A percentile compares a stretch with the other conserved stretches of the same genome.
Conservation (phyloP, 2,329 filamentous ascomycete genomes). For the Colletotrichum liriopes region DNA sequence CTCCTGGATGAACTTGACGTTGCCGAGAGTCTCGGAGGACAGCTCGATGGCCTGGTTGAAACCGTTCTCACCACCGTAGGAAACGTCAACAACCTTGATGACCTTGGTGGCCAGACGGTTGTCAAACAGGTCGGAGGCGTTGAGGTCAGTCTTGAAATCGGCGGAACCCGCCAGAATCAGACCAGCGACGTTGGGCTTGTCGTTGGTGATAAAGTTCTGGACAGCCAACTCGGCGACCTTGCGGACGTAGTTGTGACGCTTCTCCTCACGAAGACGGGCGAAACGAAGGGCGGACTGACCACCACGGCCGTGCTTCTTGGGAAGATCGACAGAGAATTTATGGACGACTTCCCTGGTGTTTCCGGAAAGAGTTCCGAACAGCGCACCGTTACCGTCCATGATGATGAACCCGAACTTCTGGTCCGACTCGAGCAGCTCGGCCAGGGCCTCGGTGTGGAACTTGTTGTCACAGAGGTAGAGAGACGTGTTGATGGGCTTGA, state of each 20-base stretch:
- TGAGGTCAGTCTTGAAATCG: constrained; percentile 99
- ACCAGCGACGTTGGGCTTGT: constrained; percentile 98
- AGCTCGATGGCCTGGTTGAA: constrained; percentile 99
- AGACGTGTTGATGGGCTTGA: constrained; percentile 99
- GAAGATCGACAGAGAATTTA: constrained; percentile 98
- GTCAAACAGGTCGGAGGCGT: constrained; percentile 98
- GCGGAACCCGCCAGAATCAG: constrained; percentile 96
- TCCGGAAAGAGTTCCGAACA: constrained; percentile 96
- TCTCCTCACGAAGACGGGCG: constrained; percentile 98
- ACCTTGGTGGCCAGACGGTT: constrained; percentile 92
- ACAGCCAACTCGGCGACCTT: constrained; percentile 98
- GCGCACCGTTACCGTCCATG: constrained; percentile 99
- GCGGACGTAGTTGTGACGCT: constrained; percentile 99
- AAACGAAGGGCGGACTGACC: constrained; percentile 99
- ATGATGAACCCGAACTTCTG: constrained; percentile 99
- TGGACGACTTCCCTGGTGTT: constrained; percentile 98
- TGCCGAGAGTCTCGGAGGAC: constrained; percentile 93
- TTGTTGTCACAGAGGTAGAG: constrained; percentile 99
- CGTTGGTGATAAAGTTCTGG: constrained; percentile 98
- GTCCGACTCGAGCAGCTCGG: constrained; percentile 97
- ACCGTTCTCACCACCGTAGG: constrained; percentile 98
- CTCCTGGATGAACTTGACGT: constrained; percentile 99
- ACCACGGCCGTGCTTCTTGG: constrained; percentile 99
- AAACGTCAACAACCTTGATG: constrained; percentile 99
- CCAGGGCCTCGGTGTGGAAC: constrained; percentile 97